Conservation (phyloP, 2,329 filamentous ascomycete genomes). For the Ophiostoma tasmaniense region DNA sequence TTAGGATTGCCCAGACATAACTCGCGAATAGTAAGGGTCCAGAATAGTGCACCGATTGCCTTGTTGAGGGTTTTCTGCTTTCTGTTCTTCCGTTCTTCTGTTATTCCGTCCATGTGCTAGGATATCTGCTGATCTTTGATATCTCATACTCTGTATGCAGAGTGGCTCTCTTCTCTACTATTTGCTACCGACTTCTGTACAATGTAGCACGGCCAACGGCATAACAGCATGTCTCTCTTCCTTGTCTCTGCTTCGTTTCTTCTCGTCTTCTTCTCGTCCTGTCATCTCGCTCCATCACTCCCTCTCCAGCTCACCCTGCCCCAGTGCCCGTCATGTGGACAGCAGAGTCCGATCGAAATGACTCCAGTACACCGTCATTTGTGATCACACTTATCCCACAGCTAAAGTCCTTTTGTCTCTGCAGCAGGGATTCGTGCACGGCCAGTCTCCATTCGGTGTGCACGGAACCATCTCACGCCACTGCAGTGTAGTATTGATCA, state of each 20-base stretch:
- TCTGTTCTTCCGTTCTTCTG: too few species aligned
- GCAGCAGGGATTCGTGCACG: slow-evolving; percentile 1
- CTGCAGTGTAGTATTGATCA: neutral
- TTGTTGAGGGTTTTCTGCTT: neutral
- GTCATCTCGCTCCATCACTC: neutral
- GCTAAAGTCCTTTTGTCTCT: neutral
- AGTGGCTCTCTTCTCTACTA: neutral
- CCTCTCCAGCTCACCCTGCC: neutral
- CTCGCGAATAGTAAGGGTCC: neutral
- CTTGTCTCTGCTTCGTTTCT: neutral
- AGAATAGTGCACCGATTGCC: neutral
- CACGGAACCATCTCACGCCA: slow-evolving; percentile 3
- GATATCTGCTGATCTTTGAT: neutral
- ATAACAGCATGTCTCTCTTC: neutral
- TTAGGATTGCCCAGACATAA: neutral
- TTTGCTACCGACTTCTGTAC: neutral
- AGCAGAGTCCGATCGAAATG: neutral
- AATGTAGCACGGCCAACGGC: neutral
- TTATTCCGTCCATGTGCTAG: neutral
- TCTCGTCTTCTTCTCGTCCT: neutral
- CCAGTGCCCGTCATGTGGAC: neutral
- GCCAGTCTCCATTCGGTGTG: neutral
- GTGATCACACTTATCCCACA: neutral
- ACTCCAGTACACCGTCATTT: slow-evolving; percentile 3
- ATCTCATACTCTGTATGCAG: neutral